A percentile compares a stretch with the other conserved stretches of the same genome.
phyloP scores from a whole-genome alignment of 2,329 filamentous ascomycete genomes.

The Paecilomyces variotii region DNA sequence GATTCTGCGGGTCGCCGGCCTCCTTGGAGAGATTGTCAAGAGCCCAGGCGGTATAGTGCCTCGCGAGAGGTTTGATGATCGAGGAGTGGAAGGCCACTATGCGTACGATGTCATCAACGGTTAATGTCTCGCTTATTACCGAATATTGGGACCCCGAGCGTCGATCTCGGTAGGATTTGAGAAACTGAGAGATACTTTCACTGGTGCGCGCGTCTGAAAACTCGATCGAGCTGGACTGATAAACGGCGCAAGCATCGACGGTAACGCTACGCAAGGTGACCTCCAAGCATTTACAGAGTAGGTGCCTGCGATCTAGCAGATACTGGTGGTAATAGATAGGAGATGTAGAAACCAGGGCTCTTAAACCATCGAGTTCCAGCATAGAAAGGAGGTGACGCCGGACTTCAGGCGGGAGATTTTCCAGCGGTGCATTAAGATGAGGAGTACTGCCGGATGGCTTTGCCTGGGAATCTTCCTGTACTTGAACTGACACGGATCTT shows the following conservation, averaged over 20 bases:
- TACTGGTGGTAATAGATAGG: conserved; percentile 19
- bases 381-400: conserved; percentile 13
- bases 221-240: conserved; percentile 1
- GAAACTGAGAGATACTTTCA: not conserved
- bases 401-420: conserved; percentile 16
- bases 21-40: conserved; percentile 4
- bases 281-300: conserved; percentile 13
- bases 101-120: not conserved
- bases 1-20: not conserved
- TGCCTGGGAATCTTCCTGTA: too few species aligned
- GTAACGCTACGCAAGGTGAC: conserved; percentile 9
- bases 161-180: not conserved
- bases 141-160: not conserved
- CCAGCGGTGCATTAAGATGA: conserved; percentile 2
- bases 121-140: not conserved
- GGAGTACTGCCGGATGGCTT: too few species aligned
- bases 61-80: conserved; percentile 8
- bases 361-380: conserved; percentile 10
- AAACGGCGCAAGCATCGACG: conserved; percentile 5
- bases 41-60: conserved; percentile 4
- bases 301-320: conserved; percentile 9
- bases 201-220: not conserved
- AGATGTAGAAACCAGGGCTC: conserved; percentile 16
- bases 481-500: too few species aligned
- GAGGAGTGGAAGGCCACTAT: conserved; percentile 5